These are phyloP conservation scores for Lactifluus pinguis DNA, from an alignment of 768 basidiomycete genomes.

Conservation along the genomic window DNA sequence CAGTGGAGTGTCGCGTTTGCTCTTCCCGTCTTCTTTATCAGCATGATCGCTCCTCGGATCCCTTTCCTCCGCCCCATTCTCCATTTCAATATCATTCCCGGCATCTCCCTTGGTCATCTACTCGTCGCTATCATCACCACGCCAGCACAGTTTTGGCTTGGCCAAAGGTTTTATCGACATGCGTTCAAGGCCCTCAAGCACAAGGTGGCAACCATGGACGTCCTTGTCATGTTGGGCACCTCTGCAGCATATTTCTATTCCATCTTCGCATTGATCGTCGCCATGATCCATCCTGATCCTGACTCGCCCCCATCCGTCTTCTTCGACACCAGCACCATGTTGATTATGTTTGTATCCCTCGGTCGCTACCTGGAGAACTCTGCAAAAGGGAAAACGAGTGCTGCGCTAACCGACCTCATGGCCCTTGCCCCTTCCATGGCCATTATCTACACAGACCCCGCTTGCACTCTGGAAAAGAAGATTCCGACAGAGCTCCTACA, in stretches of 20 bases:
- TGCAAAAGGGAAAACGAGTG: conserved; percentile 95
- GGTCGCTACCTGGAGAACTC: conserved; percentile 94
- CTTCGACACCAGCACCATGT: conserved; percentile 98
- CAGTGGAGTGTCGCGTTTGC: conserved; percentile 69
- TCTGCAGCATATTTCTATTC: conserved; percentile 93
- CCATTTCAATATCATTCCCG: conserved; percentile 43
- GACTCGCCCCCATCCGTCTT: conserved; percentile 79
- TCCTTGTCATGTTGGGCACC: conserved; percentile 91
- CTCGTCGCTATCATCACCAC: conserved; percentile 71
- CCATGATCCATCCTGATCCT: conserved; percentile 53
- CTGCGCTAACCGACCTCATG: conserved; percentile 95
- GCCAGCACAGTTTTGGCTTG: conserved; percentile 91
- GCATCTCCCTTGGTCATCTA: conserved; percentile 76
- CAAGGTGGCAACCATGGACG: conserved; percentile 92
- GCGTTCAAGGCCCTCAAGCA: conserved; percentile 91
- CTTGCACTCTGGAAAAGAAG: conserved; percentile 77
- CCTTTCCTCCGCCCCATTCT: conserved; percentile 48
- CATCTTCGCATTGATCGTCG: conserved; percentile 54
- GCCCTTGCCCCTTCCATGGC: conserved; percentile 92
- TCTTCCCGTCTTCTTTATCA: conserved; percentile 87
- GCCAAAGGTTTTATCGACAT: conserved; percentile 74
- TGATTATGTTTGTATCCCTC: conserved; percentile 93
- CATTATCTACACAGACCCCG: conserved; percentile 85
- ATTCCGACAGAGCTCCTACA: conserved; percentile 93
- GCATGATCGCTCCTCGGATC: conserved; percentile 74